These are phyloP conservation scores for Talaromyces sp. DNA, from an alignment of 2,329 filamentous ascomycete genomes.

Conservation along the genomic window DNA sequence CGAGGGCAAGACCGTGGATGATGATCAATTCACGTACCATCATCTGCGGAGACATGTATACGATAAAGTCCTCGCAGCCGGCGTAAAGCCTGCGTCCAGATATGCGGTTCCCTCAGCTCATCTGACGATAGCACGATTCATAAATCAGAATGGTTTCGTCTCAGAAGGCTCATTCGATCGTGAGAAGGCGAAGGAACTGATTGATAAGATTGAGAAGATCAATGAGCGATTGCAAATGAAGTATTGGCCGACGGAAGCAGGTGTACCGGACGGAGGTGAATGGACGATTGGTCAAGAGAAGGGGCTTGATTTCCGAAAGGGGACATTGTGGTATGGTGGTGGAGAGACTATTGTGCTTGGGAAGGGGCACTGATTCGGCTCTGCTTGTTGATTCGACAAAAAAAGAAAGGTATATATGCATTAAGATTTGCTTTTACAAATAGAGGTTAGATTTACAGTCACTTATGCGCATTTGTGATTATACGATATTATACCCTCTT, in stretches of 20 bases:
- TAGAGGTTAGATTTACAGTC: background rate
- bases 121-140: slow-evolving; percentile 79
- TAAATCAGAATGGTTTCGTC: slow-evolving; percentile 59
- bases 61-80: slow-evolving; percentile 56
- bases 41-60: slow-evolving; percentile 81
- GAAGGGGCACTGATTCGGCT: slow-evolving; percentile 38
- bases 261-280: slow-evolving; percentile 56
- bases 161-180: slow-evolving; percentile 37
- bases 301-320: slow-evolving; percentile 72
- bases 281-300: slow-evolving; percentile 87
- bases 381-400: background rate
- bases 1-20: slow-evolving; percentile 35
- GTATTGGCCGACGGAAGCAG: slow-evolving; percentile 60
- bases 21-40: slow-evolving; percentile 79
- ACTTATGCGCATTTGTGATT: background rate
- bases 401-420: background rate
- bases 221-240: slow-evolving; percentile 70
- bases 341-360: slow-evolving; percentile 64
- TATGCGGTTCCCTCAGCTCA: slow-evolving; percentile 90
- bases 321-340: slow-evolving; percentile 81
- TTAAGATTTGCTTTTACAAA: background rate
- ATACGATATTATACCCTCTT: background rate
- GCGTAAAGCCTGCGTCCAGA: slow-evolving; percentile 68
- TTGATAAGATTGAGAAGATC: slow-evolving; percentile 68
- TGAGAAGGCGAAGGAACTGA: slow-evolving; percentile 60